Evolutionary conservation across 768 basidiomycete species (phyloP), one percentile per base, ranked within the genome.

Genomic region (Russula emetica): DNA sequence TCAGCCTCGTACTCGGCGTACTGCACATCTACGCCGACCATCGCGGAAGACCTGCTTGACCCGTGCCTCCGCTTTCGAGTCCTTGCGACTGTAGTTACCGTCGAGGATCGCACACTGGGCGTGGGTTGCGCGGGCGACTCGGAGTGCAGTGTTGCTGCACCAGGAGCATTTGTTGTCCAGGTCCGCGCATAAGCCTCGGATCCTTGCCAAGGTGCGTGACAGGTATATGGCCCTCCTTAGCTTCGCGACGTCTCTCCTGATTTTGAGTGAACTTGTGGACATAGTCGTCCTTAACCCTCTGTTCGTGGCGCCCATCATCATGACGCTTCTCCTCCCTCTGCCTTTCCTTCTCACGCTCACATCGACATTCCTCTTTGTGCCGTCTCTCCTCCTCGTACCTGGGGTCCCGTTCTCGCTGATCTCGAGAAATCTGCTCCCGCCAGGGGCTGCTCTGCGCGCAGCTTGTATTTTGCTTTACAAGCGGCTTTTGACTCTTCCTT

Each of bases 181-280:
- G n/a, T n/a, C n/a, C n/a, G n/a, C 67, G 67, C 28, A 52, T 32
- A 22, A 60, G 59, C 20, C 65, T 66, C 18, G 60, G 49, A 20
- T 67, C 67, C 51, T 56, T 68, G 40, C 42, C 58, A 13, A 36
- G 28, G 30, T 34, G 2, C 8, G n/a, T 26, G 24, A 22, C 26
- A 24, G 74, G 73, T 55, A 55, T 67, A 13, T 67, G 67, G 16
- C 66, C 58, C n/a, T 69, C 69, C 49, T 45, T 67, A 44, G 36
- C 11, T 40, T 70, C 69, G 20, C 38, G 62, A 5, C 58, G 63
- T 44, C 44, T 66, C 47, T 66, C 64, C 13, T 56, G 66, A 47
- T 64, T 57, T 55, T 47, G 55, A 30, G 32, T 57, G 22, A 49
- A 49, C n/a, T 56, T 62, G 38, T 38, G 50, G 24, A 34, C 47